These are phyloP conservation scores for Solanum ossicruentum DNA, from an alignment of 257 asterid genomes.

Conservation along the genomic window DNA sequence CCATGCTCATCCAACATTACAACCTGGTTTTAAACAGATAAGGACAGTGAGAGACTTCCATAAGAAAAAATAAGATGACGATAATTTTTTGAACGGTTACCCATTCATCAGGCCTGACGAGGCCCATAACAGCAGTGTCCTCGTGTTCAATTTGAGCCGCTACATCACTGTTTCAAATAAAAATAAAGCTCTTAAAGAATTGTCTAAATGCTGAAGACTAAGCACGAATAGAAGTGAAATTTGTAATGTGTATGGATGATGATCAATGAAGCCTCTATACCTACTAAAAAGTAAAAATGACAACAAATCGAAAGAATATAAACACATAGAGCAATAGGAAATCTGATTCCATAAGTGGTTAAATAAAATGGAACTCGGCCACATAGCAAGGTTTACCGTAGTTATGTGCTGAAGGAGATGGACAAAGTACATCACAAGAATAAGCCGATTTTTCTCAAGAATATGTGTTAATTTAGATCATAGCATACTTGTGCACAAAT, in stretches of 20 bases:
- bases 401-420: not conserved
- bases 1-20: slow-evolving; percentile 79
- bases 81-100: slow-evolving; percentile 15
- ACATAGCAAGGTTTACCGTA: not conserved
- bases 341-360: not conserved
- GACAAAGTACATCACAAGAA: not conserved
- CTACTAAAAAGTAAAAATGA: not conserved
- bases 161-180: slow-evolving; percentile 28
- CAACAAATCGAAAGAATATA: not conserved
- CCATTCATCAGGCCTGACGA: slow-evolving; percentile 64
- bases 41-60: not conserved
- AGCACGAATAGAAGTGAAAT: not conserved
- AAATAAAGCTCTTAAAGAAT: not conserved
- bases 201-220: not conserved
- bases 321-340: not conserved
- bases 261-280: not conserved
- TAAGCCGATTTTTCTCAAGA: not conserved
- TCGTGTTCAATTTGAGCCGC: slow-evolving; percentile 79
- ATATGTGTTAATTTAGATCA: not conserved
- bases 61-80: not conserved
- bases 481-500: not conserved
- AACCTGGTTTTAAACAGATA: slow-evolving; percentile 32
- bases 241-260: not conserved
- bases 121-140: slow-evolving; percentile 44
- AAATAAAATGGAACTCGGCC: not conserved